phyloP scores from a whole-genome alignment of 2,329 filamentous ascomycete species.

The Scedosporium dehoogii region DNA sequence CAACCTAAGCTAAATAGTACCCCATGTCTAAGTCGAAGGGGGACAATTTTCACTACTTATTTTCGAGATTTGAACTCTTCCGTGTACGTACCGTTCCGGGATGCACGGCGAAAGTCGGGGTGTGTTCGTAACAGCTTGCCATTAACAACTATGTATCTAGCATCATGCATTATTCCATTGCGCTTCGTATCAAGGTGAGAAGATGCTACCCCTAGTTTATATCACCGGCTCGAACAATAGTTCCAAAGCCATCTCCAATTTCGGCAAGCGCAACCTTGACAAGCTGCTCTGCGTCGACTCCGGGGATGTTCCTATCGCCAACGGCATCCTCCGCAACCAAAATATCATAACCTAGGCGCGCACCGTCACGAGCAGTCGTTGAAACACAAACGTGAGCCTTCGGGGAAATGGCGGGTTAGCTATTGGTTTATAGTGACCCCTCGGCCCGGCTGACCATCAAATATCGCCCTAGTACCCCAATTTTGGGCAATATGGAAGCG shows the following conservation, averaged over 20 bases:
- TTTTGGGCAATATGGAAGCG: too few relatives aligned
- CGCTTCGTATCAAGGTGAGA: too few relatives aligned
- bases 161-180: too few relatives aligned
- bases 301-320: constrained; percentile 57
- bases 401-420: background rate
- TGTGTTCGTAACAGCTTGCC: too few relatives aligned
- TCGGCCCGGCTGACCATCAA: too few relatives aligned
- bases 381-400: constrained; percentile 57
- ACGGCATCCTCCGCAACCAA: constrained; percentile 51
- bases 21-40: background rate
- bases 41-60: background rate
- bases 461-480: too few relatives aligned
- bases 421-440: background rate
- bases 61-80: background rate
- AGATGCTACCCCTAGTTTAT: constrained; percentile 12
- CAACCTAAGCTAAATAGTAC: constrained; percentile 10
- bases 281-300: constrained; percentile 44
- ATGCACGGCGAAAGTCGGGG: too few relatives aligned
- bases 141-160: too few relatives aligned
- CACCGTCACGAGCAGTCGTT: constrained; percentile 52
- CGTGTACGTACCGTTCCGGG: too few relatives aligned
- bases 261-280: constrained; percentile 42
- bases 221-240: constrained; percentile 34
- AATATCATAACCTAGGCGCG: constrained; percentile 54
- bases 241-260: constrained; percentile 54